Conservation (phyloP, 495 filamentous ascomycete species). For the Thozetella sp. region DNA sequence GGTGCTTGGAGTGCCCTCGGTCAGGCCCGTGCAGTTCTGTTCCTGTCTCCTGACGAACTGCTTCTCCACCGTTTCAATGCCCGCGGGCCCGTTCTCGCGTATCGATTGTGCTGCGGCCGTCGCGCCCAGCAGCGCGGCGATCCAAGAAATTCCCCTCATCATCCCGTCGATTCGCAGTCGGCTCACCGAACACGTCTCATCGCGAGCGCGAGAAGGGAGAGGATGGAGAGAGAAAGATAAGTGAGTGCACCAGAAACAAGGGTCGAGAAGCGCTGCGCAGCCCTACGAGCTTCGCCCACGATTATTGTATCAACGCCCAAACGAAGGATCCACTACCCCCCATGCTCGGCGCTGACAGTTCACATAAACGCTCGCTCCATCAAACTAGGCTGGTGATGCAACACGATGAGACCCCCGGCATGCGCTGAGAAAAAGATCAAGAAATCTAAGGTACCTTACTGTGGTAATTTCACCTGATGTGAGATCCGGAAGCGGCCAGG, state of each 20-base stretch:
- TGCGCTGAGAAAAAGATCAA: no score
- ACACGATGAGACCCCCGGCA: no score
- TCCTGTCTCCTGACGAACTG: background rate
- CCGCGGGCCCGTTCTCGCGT: background rate
- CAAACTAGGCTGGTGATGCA: background rate
- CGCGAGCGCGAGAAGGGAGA: background rate
- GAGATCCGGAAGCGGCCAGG: background rate
- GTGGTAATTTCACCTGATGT: background rate
- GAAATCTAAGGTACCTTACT: no score
- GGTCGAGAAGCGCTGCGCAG: background rate
- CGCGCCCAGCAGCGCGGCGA: background rate
- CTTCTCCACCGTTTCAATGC: background rate
- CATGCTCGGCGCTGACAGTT: background rate
- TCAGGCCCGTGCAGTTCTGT: background rate
- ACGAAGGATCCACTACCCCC: background rate
- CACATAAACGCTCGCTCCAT: background rate
- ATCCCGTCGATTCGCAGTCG: background rate
- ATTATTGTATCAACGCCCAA: background rate
- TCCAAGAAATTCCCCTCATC: background rate
- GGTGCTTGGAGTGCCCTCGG: constrained; percentile 3
- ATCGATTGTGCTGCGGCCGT: background rate
- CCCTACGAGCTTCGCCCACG: background rate
- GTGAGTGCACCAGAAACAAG: no score
- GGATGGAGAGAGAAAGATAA: background rate
- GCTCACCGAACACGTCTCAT: background rate